Conservation (phyloP, 768 basidiomycete genomes). For the Rubroboletus pulcherrimus region DNA sequence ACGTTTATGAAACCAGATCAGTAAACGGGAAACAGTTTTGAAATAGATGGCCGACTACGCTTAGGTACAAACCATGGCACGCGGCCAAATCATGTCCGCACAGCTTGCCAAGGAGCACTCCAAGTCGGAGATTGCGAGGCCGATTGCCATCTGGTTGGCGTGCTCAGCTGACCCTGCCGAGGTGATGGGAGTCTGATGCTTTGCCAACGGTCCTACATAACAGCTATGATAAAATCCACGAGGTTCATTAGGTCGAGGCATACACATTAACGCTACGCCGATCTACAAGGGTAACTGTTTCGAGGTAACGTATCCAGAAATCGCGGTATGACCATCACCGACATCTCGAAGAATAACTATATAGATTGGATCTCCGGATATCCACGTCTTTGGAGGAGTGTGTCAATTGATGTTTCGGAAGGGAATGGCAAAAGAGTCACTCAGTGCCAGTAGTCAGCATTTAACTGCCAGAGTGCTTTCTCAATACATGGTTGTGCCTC, state of each 20-base stretch:
- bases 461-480: conserved; percentile 9
- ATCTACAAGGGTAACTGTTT: not conserved
- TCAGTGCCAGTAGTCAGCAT: not conserved
- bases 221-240: conserved; percentile 1
- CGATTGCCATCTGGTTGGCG: not conserved
- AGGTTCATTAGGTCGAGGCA: conserved; percentile 1
- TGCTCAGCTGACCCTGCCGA: not conserved
- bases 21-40: too few species aligned
- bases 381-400: not conserved
- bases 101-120: conserved; percentile 23
- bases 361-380: not conserved
- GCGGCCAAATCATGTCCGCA: not conserved
- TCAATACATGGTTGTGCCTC: conserved; percentile 9
- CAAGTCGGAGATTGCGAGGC: not conserved
- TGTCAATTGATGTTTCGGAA: not conserved
- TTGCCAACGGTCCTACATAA: not conserved
- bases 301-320: not conserved
- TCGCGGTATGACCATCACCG: not conserved
- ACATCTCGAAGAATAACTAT: not conserved
- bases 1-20: not conserved
- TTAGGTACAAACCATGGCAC: not conserved
- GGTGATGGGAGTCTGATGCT: not conserved
- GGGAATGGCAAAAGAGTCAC: not conserved
- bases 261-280: not conserved
- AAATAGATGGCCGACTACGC: too few species aligned